phyloP scores from a whole-genome alignment of 202 grass and related monocot species.

The Panicum virgatum region DNA sequence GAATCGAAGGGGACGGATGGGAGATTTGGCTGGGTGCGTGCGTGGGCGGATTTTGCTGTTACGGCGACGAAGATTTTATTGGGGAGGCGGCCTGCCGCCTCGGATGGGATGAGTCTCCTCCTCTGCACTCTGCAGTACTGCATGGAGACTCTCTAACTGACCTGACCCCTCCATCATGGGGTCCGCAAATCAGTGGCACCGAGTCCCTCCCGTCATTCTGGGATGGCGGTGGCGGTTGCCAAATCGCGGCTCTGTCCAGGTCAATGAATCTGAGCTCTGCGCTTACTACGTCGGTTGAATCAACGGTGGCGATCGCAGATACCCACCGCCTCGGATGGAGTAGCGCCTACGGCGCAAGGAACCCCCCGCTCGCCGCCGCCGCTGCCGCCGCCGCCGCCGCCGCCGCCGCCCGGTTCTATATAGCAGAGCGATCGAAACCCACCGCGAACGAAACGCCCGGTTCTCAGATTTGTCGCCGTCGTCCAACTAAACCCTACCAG shows the following conservation, averaged over 20 bases:
- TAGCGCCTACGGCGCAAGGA: neutral
- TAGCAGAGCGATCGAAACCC: neutral
- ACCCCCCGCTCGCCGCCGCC: no score
- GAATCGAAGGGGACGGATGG: neutral
- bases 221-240: conserved; percentile 8
- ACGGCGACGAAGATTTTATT: neutral
- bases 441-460: neutral
- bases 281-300: neutral
- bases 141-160: no score
- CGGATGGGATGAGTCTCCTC: no score
- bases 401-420: no score
- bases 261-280: neutral
- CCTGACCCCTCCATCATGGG: no score
- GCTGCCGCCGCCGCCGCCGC: no score
- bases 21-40: neutral
- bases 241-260: neutral
- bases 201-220: no score
- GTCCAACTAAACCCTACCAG: neutral
- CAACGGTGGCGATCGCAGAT: neutral
- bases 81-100: neutral
- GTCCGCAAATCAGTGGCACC: no score
- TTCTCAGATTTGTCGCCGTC: neutral
- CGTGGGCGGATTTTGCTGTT: neutral
- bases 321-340: neutral
- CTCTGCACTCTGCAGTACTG: no score